phyloP scores from a whole-genome alignment of 257 asterid genomes.

The Pogostemon cablin region DNA sequence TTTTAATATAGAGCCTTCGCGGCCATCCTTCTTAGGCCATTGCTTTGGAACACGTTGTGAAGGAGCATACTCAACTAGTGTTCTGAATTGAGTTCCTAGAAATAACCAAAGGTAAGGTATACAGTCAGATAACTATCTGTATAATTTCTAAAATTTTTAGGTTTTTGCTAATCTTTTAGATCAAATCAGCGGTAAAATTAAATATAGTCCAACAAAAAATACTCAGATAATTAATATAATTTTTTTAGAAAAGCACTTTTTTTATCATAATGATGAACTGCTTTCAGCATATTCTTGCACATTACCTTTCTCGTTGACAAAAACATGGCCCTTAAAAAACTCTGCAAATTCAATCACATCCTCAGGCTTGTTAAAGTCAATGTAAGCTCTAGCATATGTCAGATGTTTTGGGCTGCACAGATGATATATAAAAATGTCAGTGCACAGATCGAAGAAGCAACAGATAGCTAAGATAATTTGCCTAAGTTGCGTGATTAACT shows the following conservation, averaged over 20 bases:
- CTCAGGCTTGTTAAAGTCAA: conserved; percentile 72
- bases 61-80: conserved; percentile 95
- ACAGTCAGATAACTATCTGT: conserved; percentile 25
- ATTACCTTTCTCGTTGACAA: conserved; percentile 95
- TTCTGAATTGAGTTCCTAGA: conserved; percentile 87
- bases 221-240: too few species aligned
- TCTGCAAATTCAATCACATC: conserved; percentile 95
- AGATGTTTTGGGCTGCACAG: conserved; percentile 80
- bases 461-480: not conserved
- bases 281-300: conserved; percentile 22
- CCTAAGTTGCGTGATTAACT: not conserved
- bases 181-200: conserved; percentile 21
- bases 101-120: conserved; percentile 15
- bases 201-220: not conserved
- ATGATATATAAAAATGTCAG: conserved; percentile 32
- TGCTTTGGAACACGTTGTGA: conserved; percentile 93
- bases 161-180: not conserved
- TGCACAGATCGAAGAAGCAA: conserved; percentile 6
- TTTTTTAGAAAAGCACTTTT: too few species aligned
- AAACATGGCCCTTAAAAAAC: conserved; percentile 86
- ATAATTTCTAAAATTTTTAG: not conserved
- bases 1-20: conserved; percentile 89
- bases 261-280: not conserved
- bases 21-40: conserved; percentile 91
- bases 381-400: conserved; percentile 72